Percentiles rank a stretch among this genome's conserved stretches.
Conservation (phyloP, 768 basidiomycete species). For the Hygrophoropsis aurantiaca region DNA sequence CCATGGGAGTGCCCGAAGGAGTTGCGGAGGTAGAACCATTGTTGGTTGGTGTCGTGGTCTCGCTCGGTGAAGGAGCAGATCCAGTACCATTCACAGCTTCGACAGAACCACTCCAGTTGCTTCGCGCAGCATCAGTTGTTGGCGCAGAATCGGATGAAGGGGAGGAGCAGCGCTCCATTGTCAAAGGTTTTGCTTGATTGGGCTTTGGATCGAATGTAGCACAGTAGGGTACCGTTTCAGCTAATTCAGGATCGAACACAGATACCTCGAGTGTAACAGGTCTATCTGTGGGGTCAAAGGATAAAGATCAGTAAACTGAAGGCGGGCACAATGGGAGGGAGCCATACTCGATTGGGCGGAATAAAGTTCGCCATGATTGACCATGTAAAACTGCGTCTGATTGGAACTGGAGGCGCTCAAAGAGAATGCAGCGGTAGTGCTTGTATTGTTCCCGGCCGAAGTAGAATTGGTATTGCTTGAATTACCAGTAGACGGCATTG, state of each 20-base stretch:
- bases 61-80: not conserved
- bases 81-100: slow-evolving; percentile 4
- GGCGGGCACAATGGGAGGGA: not conserved
- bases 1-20: slow-evolving; percentile 3
- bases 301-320: slow-evolving; percentile 3
- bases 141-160: not conserved
- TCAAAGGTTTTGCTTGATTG: slow-evolving; percentile 45
- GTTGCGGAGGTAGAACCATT: slow-evolving; percentile 6
- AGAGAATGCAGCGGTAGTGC: slow-evolving; percentile 31
- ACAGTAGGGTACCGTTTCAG: slow-evolving; percentile 46
- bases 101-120: no score
- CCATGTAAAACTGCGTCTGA: slow-evolving; percentile 44
- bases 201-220: slow-evolving; percentile 63
- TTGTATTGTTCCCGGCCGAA: slow-evolving; percentile 26
- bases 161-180: slow-evolving; percentile 42
- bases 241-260: slow-evolving; percentile 39
- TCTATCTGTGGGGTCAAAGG: slow-evolving; percentile 14
- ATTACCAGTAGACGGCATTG: slow-evolving; percentile 6
- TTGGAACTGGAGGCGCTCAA: slow-evolving; percentile 52
- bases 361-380: slow-evolving; percentile 16
- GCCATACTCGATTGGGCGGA: slow-evolving; percentile 12
- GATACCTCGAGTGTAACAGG: slow-evolving; percentile 45
- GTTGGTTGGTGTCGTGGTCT: not conserved
- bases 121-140: no score
- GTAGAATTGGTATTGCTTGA: slow-evolving; percentile 17